phyloP scores from a whole-genome alignment of 2,329 filamentous ascomycete species.

The Penicillium sp. region DNA sequence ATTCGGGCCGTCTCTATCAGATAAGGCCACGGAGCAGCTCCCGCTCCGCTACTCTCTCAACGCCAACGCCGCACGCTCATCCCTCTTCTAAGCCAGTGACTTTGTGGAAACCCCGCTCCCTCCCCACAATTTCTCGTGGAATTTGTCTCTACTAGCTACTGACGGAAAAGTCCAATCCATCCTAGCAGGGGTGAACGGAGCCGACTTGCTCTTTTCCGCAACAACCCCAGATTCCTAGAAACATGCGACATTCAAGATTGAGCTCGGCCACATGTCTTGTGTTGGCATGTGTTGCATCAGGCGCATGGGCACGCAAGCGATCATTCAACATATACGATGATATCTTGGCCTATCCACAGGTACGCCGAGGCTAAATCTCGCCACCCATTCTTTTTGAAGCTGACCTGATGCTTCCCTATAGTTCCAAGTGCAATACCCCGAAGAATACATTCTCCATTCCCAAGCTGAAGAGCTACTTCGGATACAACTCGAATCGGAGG shows the following conservation, averaged over 20 bases:
- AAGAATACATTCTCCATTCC: conserved; percentile 68
- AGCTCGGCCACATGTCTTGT: conserved; percentile 31
- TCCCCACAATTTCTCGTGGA: not conserved
- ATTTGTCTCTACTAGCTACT: not conserved
- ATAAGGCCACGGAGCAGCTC: conserved; percentile 30
- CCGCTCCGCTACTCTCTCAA: conserved; percentile 13
- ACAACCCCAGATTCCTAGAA: not conserved
- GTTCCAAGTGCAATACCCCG: conserved; percentile 77
- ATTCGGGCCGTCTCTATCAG: conserved; percentile 15
- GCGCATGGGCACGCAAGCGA: conserved; percentile 53
- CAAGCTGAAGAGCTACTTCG: conserved; percentile 63
- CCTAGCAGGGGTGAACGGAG: not conserved
- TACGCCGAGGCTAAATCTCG: conserved; percentile 40
- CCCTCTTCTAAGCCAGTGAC: not conserved
- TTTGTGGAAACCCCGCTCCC: too few relatives aligned
- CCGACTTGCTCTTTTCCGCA: not conserved
- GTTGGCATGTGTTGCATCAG: conserved; percentile 32
- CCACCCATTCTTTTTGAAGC: not conserved
- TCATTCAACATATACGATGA: conserved; percentile 87
- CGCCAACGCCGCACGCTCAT: not conserved
- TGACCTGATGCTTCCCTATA: conserved; percentile 40
- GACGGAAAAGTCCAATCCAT: not conserved
- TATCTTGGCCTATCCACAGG: conserved; percentile 81
- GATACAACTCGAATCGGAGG: conserved; percentile 19
- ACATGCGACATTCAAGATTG: conserved; percentile 28